These are phyloP conservation scores for Lagerstroemia speciosa DNA, from an alignment of 345 rosid species.

Conservation along the genomic window DNA sequence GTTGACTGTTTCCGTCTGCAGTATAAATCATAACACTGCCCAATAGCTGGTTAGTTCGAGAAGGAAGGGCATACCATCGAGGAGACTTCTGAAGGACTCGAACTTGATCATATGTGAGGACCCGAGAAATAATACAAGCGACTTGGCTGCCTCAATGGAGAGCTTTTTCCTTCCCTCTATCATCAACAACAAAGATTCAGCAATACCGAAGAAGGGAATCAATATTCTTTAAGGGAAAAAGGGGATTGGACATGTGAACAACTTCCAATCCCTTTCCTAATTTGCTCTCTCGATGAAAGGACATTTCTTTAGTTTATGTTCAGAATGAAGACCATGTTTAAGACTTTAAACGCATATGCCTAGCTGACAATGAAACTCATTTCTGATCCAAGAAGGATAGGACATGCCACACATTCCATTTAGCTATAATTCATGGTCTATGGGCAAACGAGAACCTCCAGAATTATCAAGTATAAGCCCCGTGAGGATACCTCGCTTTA, in stretches of 20 bases:
- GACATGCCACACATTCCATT: neutral
- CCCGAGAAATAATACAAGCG: constrained; percentile 73
- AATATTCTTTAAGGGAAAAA: neutral
- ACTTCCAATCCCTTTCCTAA: neutral
- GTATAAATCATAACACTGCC: neutral
- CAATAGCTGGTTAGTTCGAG: neutral
- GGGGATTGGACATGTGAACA: neutral
- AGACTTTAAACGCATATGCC: too few species aligned
- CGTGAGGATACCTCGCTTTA: constrained; percentile 58
- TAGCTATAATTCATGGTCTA: neutral
- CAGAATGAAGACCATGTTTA: too few species aligned
- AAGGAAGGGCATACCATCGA: constrained; percentile 42
- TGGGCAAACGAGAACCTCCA: neutral
- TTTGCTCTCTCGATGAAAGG: neutral
- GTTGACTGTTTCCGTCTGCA: neutral
- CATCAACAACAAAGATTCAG: constrained; percentile 81
- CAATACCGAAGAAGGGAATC: neutral
- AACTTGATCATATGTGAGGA: constrained; percentile 63
- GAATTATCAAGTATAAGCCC: neutral
- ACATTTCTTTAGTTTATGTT: too few species aligned
- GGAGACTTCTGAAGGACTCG: constrained; percentile 66
- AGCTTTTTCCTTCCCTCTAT: constrained; percentile 81
- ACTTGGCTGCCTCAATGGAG: constrained; percentile 79
- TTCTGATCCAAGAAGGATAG: too few species aligned
- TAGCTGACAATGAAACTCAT: too few species aligned